Evolutionary conservation across 805 yeast genomes (phyloP), one percentile per base, ranked within the genome.

Genomic region (Monosporozyma solicola): DNA sequence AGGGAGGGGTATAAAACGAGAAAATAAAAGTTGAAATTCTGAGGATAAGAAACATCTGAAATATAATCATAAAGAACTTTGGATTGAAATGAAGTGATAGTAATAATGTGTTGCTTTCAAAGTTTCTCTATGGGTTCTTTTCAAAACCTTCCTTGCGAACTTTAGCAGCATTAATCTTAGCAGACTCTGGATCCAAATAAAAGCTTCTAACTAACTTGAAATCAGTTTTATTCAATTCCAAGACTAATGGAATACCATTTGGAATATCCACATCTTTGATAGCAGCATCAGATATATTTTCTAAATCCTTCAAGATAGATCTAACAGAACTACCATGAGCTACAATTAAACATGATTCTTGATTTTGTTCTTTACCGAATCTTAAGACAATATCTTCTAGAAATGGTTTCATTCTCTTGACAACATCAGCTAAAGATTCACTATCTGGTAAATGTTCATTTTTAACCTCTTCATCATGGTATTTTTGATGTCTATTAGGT

Each of bases 281-380:
- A 48, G 80, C 85, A 3, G 76, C 80, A 62, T 84, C 89, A 49
- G 82, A 75, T 43, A 87, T 79, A 16, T 73, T 72, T 70, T 83
- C 85, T 58, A 87, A 66, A 60, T 83, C 76, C 69, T 86, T 87
- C 59, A 85, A 76, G 54, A 87, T 72, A 8, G 90, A 87, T 65
- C 95, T 76, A 55, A 85, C 85, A 5, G 91, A 80, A 66, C 87
- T 83, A 45, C 95, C 95, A 75, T 87, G 95, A 13, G 87, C 88
- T 50, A 87, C 86, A 55, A 86, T 69, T 53, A 87, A 65, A 16
- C 85, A 84, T 35, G 82, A 79, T 63, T 82, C 79, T 43, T 75
- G 79, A 5, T 69, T 65, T 57, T 81, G 69, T 56, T 77, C 78
- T 47, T 72, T 66, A 54, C 79, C 72, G n/a, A 58, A 54, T 44